phyloP scores from a whole-genome alignment of 2,329 filamentous ascomycete genomes.

The Nigrospora osmanthi region DNA sequence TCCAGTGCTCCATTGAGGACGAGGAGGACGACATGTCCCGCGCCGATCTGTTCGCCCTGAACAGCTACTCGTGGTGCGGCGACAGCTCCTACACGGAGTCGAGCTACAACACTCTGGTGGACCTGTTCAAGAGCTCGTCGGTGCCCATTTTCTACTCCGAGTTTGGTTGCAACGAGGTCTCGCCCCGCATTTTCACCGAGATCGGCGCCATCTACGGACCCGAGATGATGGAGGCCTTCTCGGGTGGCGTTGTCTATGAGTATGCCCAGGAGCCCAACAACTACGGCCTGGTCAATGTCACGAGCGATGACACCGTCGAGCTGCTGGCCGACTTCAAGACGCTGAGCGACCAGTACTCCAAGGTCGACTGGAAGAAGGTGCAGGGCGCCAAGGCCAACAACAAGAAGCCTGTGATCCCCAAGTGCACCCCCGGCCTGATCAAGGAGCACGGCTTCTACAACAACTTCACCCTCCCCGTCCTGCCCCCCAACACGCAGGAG shows the following conservation, averaged over 20 bases:
- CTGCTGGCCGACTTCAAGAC: conserved; percentile 63
- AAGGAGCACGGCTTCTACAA: conserved; percentile 58
- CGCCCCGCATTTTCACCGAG: conserved; percentile 70
- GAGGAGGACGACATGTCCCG: conserved; percentile 52
- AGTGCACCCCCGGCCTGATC: conserved; percentile 62
- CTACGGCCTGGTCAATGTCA: conserved; percentile 56
- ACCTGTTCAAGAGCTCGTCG: conserved; percentile 56
- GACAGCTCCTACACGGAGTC: conserved; percentile 55
- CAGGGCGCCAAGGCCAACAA: conserved; percentile 53
- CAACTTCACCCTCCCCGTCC: conserved; percentile 69
- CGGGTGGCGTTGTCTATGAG: conserved; percentile 76
- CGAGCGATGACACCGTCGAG: conserved; percentile 44
- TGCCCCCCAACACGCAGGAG: conserved; percentile 58
- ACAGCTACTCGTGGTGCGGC: conserved; percentile 69
- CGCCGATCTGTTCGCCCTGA: conserved; percentile 70
- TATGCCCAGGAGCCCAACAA: conserved; percentile 64
- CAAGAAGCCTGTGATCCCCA: conserved; percentile 43
- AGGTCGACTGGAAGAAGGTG: conserved; percentile 63
- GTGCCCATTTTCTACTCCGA: conserved; percentile 80
- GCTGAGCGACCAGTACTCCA: conserved; percentile 66
- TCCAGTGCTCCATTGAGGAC: conserved; percentile 55
- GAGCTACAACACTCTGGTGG: conserved; percentile 55
- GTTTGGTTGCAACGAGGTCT: conserved; percentile 66
- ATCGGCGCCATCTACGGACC: conserved; percentile 63
- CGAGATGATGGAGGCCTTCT: conserved; percentile 61